Evolutionary conservation across 106 monocot genomes (phyloP), one percentile per base, ranked within the genome.

Genomic region (Dendrobium officinale): DNA sequence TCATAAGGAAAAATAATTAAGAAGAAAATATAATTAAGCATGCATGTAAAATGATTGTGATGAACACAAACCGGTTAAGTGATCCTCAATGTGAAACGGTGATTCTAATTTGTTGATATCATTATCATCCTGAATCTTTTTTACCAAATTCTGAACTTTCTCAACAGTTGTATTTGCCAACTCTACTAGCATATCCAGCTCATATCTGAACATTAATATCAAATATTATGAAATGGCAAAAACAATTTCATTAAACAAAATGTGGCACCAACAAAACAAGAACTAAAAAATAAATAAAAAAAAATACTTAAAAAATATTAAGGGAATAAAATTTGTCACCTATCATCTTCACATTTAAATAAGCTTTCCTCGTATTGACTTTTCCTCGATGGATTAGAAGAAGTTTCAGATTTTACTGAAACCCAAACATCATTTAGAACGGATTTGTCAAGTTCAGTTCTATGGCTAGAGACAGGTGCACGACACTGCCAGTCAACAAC

Each of bases 131-230:
- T 91, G 91, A 81, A 91, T 85, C 45, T 80, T 84, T 37, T 89
- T 89, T 85, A 92, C 42, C 78, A 92, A 81, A 55, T 92, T 87
- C 66, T 92, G 89, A 45, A 92, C 88, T 55, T 80, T 66, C 79
- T 80, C 85, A 56, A 83, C 86, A 56, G 95, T 91, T 67, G 66
- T 85, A 83, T 88, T 92, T n/a, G 88, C 89, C 0, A 89, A 86
- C 77, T 95, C 92, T 43, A 95, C 61, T 64, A 95, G 55, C 95
- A 95, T 92, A 67, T 95, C 95, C 42, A 92, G 82, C 84, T 95
- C 95, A 86, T 89, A 95, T 81, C 95, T 95, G 76, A 10, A 10
- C 10, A 49, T 49, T 13, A 15, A 8, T 49, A 8, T 49, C 10
- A 49, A 49, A 49, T 8, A 49, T 49, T 11, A 49, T 49, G 49